phyloP scores from a whole-genome alignment of 148 eudicot genomes.

The Fagopyrum tataricum region DNA sequence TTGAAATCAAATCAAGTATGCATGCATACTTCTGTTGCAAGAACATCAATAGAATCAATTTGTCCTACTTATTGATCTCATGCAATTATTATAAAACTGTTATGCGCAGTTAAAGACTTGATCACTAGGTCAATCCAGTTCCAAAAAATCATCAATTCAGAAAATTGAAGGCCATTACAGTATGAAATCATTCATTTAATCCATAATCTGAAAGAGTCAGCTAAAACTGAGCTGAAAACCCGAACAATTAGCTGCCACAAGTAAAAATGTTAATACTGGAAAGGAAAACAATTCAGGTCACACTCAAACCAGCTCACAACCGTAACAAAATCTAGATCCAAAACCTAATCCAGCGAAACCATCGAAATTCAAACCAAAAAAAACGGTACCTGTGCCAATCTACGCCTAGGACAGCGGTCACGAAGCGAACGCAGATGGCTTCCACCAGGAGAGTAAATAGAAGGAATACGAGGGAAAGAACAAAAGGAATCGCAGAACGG shows the following conservation, averaged over 20 bases:
- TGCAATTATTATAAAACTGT: background rate
- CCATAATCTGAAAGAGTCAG: background rate
- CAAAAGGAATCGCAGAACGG: slow-evolving; percentile 60
- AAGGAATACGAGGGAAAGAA: slow-evolving; percentile 54
- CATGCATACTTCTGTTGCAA: background rate
- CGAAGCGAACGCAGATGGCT: slow-evolving; percentile 72
- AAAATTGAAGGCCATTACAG: background rate
- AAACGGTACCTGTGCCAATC: slow-evolving; percentile 84
- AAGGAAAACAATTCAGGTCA: background rate
- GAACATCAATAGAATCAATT: background rate
- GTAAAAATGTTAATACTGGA: background rate
- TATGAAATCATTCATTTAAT: background rate
- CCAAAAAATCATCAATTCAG: background rate
- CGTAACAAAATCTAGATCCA: background rate
- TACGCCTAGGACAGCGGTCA: slow-evolving; percentile 80
- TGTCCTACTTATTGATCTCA: background rate
- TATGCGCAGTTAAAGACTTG: background rate
- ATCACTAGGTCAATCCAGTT: background rate
- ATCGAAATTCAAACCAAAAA: background rate
- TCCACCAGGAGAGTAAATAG: slow-evolving; percentile 60
- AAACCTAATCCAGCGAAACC: background rate
- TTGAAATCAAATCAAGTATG: background rate
- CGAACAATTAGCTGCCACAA: background rate
- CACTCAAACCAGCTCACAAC: background rate
- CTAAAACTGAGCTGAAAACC: background rate